Evolutionary conservation across 352 stramenopile species (phyloP).

Genomic region (Globisporangium nodosum): DNA sequence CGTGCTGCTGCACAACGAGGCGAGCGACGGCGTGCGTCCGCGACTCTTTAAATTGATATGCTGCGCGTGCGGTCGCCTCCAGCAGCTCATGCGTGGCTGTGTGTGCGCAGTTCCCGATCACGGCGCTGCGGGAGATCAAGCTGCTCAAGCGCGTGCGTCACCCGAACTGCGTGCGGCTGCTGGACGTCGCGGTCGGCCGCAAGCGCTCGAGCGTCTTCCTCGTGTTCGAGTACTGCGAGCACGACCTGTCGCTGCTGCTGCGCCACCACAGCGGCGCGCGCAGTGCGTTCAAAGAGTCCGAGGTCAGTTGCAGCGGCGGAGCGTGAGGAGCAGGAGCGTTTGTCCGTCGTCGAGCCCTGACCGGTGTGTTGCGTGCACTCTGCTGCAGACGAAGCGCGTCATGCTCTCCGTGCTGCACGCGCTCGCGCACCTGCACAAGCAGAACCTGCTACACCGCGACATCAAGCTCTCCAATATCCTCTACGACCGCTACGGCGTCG

Average conservation of each 20-base stretch:
- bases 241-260: constrained; percentile 75
- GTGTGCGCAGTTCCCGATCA: constrained; percentile 58
- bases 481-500: constrained; percentile 70
- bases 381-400: constrained; percentile 64
- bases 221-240: constrained; percentile 89
- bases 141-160: constrained; percentile 39
- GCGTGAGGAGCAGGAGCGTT: background rate
- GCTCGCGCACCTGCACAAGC: constrained; percentile 65
- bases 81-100: no score
- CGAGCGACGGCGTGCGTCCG: no score
- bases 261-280: constrained; percentile 43
- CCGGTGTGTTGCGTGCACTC: background rate
- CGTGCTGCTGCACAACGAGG: no score
- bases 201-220: constrained; percentile 45
- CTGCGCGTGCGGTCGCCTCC: no score
- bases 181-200: constrained; percentile 65
- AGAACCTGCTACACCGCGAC: constrained; percentile 85
- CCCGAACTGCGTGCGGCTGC: constrained; percentile 65
- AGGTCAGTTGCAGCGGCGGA: constrained; percentile 31
- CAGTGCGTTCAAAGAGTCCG: constrained; percentile 68
- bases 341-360: background rate
- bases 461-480: constrained; percentile 95
- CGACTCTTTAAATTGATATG: background rate
- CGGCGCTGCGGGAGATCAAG: constrained; percentile 71
- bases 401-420: constrained; percentile 87